Conservation (phyloP, 768 basidiomycete genomes). For the Amanita subjunquillea region DNA sequence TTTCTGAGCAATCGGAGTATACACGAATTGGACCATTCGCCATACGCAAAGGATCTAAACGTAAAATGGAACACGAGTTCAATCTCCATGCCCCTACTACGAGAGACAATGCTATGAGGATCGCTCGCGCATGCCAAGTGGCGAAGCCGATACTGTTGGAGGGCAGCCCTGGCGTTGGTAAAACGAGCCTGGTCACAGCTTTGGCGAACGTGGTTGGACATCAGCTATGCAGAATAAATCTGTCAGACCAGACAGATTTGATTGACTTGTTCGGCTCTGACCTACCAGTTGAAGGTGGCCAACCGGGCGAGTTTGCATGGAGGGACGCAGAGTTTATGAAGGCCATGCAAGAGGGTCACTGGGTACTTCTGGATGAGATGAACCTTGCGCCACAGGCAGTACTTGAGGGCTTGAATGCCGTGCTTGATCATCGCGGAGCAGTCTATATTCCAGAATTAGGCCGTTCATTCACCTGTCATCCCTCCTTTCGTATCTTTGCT, state of each 20-base stretch:
- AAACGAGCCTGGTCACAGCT: slow-evolving; percentile 87
- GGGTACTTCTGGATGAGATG: slow-evolving; percentile 99
- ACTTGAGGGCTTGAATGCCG: slow-evolving; percentile 92
- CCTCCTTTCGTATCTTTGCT: slow-evolving; percentile 93
- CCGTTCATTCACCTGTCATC: slow-evolving; percentile 79
- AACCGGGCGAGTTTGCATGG: slow-evolving; percentile 92
- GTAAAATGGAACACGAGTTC: slow-evolving; percentile 37
- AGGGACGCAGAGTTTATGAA: slow-evolving; percentile 92
- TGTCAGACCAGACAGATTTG: slow-evolving; percentile 97
- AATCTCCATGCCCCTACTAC: slow-evolving; percentile 87
- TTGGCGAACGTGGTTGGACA: slow-evolving; percentile 75
- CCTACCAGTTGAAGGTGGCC: slow-evolving; percentile 86
- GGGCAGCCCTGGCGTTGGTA: slow-evolving; percentile 97
- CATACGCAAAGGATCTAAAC: slow-evolving; percentile 46
- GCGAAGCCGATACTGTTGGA: slow-evolving; percentile 89
- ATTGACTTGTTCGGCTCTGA: slow-evolving; percentile 96
- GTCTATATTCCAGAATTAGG: slow-evolving; percentile 94
- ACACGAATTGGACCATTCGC: slow-evolving; percentile 69
- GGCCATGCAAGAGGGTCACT: slow-evolving; percentile 90
- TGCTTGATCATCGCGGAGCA: slow-evolving; percentile 89
- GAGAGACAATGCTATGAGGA: slow-evolving; percentile 75
- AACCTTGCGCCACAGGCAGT: slow-evolving; percentile 96
- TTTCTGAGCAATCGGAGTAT: slow-evolving; percentile 19
- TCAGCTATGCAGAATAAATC: slow-evolving; percentile 82
- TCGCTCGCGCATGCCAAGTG: slow-evolving; percentile 84